These are phyloP conservation scores for Blastobotrys mokoenaii DNA, from an alignment of 805 yeast genomes.

Conservation along the genomic window DNA sequence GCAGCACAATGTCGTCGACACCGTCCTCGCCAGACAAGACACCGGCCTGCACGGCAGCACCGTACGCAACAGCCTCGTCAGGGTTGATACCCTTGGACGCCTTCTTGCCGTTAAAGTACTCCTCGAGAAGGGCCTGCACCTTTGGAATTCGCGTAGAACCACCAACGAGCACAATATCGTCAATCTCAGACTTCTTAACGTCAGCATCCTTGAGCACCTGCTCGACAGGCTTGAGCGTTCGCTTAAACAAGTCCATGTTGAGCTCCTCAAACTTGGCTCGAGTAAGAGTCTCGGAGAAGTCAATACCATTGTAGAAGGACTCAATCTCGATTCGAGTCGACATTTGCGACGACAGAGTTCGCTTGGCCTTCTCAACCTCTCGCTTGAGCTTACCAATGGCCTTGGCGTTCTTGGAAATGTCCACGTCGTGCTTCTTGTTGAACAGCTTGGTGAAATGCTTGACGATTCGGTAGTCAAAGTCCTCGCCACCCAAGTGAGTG, in stretches of 20 bases:
- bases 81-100: conserved; percentile 97
- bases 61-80: conserved; percentile 98
- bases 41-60: conserved; percentile 99
- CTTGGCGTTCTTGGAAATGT: conserved; percentile 70
- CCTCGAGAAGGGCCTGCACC: conserved; percentile 87
- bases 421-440: conserved; percentile 88
- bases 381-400: conserved; percentile 91
- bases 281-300: conserved; percentile 88
- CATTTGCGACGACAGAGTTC: conserved; percentile 91
- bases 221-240: conserved; percentile 92
- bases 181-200: conserved; percentile 74
- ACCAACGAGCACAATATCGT: conserved; percentile 95
- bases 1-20: conserved; percentile 78
- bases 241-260: conserved; percentile 86
- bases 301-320: conserved; percentile 89
- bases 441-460: conserved; percentile 75
- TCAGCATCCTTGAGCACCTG: conserved; percentile 92
- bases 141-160: conserved; percentile 99
- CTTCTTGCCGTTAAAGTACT: conserved; percentile 88
- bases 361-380: conserved; percentile 97
- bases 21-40: conserved; percentile 93
- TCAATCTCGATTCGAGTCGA: conserved; percentile 95
- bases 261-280: conserved; percentile 98
- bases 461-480: conserved; percentile 83
- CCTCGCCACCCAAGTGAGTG: conserved; percentile 97